phyloP scores from a whole-genome alignment of 1,284 basidiomycete genomes.

The Gymnopus androsaceus region DNA sequence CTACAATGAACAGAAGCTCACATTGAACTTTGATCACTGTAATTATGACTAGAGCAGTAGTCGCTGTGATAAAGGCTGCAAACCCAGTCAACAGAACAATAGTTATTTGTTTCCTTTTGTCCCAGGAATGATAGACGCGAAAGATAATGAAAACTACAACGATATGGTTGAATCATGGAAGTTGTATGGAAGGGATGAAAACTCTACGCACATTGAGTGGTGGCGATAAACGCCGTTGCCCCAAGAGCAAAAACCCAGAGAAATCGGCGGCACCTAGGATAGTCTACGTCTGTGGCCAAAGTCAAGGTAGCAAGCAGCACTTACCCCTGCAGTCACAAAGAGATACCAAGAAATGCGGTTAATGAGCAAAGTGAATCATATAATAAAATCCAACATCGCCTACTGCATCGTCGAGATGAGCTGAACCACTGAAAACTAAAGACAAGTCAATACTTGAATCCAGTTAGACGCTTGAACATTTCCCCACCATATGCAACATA shows the following conservation, averaged over 20 bases:
- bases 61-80: neutral
- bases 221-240: slow-evolving; percentile 6
- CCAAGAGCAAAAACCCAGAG: slow-evolving; percentile 13
- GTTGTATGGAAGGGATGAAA: neutral
- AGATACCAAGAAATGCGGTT: neutral
- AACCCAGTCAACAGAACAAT: slow-evolving; percentile 8
- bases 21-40: slow-evolving; percentile 3
- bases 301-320: neutral
- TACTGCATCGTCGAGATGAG: neutral
- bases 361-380: neutral
- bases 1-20: neutral
- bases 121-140: slow-evolving; percentile 15
- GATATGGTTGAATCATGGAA: neutral
- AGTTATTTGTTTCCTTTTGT: slow-evolving; percentile 6
- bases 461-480: too few relatives aligned
- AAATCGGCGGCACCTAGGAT: slow-evolving; percentile 6
- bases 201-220: slow-evolving; percentile 12
- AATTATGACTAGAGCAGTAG: neutral
- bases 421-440: neutral
- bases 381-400: neutral
- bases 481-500: slow-evolving; percentile 13
- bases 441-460: too few relatives aligned
- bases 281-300: neutral
- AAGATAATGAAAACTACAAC: slow-evolving; percentile 9
- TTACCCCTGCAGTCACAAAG: neutral